Conservation (phyloP, 805 yeast genomes). For the Wickerhamiella allomyrinae region DNA sequence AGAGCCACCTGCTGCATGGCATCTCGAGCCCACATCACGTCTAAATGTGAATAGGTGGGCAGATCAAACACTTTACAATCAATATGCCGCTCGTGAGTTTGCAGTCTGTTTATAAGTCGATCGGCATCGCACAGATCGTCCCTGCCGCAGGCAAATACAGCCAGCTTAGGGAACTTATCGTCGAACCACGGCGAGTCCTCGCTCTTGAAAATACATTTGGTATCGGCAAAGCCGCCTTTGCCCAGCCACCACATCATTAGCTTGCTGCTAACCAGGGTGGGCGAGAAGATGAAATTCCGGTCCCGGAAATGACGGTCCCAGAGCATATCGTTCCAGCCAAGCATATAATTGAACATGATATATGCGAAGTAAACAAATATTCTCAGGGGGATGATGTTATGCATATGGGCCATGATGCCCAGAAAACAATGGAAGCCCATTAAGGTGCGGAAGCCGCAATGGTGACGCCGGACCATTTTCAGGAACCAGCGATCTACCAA, state of each 20-base stretch:
- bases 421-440: conserved; percentile 73
- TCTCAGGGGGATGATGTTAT: conserved; percentile 36
- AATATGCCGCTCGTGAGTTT: conserved; percentile 16
- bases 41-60: conserved; percentile 67
- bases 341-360: conserved; percentile 70
- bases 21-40: conserved; percentile 85
- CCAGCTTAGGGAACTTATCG: conserved; percentile 39
- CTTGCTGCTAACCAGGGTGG: conserved; percentile 64
- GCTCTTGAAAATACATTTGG: conserved; percentile 41
- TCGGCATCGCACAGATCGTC: conserved; percentile 73
- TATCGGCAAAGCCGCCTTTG: conserved; percentile 34
- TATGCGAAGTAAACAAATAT: conserved; percentile 55
- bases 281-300: conserved; percentile 73
- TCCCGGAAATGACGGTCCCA: conserved; percentile 60
- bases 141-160: conserved; percentile 53
- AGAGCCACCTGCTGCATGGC: conserved; percentile 50
- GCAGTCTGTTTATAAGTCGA: conserved; percentile 49
- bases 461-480: conserved; percentile 19
- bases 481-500: conserved; percentile 39
- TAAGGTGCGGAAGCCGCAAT: conserved; percentile 23
- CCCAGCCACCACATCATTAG: conserved; percentile 91
- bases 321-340: conserved; percentile 70
- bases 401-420: conserved; percentile 53
- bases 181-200: conserved; percentile 29
- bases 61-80: conserved; percentile 29